A percentile compares a stretch with the other conserved stretches of the same genome.
These are phyloP conservation scores for Tetradesmus lagerheimii DNA, from an alignment of 139 green algal species.

Conservation along the genomic window DNA sequence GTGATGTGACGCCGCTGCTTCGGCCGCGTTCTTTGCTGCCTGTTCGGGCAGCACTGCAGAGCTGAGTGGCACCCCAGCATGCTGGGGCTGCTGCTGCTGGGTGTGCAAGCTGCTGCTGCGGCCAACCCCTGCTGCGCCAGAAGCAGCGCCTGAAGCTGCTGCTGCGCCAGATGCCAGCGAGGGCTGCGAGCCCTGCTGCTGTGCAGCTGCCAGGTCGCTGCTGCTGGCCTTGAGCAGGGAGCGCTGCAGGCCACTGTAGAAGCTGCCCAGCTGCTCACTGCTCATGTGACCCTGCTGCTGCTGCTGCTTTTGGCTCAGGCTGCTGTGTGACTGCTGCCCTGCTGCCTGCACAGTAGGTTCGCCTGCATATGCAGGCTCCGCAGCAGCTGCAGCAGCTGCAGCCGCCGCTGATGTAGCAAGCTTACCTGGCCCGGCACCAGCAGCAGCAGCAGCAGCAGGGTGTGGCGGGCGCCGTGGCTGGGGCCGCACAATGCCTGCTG, in stretches of 20 bases:
- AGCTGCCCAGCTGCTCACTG: no score
- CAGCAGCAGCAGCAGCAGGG: background rate
- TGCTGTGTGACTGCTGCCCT: background rate
- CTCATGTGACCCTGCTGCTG: background rate
- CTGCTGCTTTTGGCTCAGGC: background rate
- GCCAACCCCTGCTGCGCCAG: background rate
- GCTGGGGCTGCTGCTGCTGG: constrained; percentile 16
- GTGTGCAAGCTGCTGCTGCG: background rate
- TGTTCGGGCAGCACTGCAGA: background rate
- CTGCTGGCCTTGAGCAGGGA: no score
- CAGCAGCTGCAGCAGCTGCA: no score
- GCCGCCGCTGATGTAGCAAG: background rate
- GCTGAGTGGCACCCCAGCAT: background rate
- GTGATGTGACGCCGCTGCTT: background rate
- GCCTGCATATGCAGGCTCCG: background rate
- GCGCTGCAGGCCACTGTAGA: no score
- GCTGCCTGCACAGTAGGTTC: background rate
- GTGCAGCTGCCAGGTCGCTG: no score
- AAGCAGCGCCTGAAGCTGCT: background rate
- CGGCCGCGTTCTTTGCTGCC: background rate
- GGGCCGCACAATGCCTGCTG: background rate
- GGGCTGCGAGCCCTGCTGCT: background rate
- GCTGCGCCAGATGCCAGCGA: background rate
- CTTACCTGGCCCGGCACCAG: background rate
- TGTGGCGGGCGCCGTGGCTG: background rate